These are phyloP conservation scores for Physcomitrium patens DNA, from an alignment of 225 moss, liverwort and hornwort species.

Conservation along the genomic window DNA sequence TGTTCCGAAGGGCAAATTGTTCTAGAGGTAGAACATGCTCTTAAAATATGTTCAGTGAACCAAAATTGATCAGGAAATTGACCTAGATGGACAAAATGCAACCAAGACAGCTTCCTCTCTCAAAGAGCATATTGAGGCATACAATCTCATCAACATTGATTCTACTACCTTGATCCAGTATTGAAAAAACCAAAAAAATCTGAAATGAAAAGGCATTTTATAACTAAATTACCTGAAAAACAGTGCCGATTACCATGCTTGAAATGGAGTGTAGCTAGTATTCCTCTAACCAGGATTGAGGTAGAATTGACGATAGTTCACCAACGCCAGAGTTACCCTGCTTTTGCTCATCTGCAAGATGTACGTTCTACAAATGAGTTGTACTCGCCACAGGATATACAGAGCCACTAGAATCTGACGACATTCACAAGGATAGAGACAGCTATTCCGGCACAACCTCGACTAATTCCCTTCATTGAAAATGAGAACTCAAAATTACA, in stretches of 20 bases:
- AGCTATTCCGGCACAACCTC: constrained; percentile 1
- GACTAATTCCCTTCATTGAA: constrained; percentile 7
- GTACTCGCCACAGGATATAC: constrained; percentile 14
- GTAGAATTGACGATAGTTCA: constrained; percentile 37
- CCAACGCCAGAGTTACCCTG: constrained; percentile 27
- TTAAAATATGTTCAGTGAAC: too few species aligned
- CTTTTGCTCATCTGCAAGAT: constrained; percentile 33
- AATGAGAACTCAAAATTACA: neutral
- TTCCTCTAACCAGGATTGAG: constrained; percentile 45
- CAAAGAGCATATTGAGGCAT: neutral
- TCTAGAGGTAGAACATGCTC: too few species aligned
- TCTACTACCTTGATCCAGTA: constrained; percentile 15
- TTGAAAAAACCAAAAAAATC: constrained; percentile 4
- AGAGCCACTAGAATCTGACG: constrained; percentile 4
- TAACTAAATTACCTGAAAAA: constrained; percentile 32
- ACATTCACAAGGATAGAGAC: constrained; percentile 1
- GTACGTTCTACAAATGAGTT: constrained; percentile 8
- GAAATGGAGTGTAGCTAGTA: constrained; percentile 16
- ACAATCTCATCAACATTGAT: neutral
- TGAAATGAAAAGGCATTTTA: neutral
- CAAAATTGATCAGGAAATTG: too few species aligned
- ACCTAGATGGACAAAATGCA: too few species aligned
- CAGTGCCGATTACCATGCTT: constrained; percentile 24
- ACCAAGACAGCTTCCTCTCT: neutral
- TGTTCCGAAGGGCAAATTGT: too few species aligned